These are phyloP conservation scores for Chamaecyparis obtusa DNA, from an alignment of 75 land plant species.

Conservation along the genomic window DNA sequence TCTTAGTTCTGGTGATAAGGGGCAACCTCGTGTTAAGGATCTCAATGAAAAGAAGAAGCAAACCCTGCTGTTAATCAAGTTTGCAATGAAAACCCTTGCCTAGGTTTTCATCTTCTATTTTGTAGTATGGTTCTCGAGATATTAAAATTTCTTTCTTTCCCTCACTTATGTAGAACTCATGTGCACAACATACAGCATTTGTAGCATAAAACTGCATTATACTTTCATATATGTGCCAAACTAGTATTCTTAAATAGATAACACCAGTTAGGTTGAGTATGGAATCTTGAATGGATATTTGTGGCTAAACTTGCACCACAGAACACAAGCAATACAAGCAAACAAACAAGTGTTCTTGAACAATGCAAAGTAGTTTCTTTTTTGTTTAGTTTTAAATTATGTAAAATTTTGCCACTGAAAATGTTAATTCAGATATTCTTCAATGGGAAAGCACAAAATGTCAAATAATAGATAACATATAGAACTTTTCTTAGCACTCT, in stretches of 20 bases:
- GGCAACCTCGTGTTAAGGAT: neutral
- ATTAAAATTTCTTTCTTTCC: neutral
- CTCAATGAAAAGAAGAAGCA: neutral
- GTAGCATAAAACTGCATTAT: neutral
- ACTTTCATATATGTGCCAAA: neutral
- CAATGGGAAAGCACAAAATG: neutral
- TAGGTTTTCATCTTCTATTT: neutral
- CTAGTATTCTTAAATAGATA: neutral
- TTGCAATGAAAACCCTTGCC: neutral
- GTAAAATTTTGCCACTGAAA: neutral
- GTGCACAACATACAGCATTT: too few species aligned
- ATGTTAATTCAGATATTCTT: neutral
- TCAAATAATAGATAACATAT: neutral
- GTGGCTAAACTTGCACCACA: neutral
- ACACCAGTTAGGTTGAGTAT: neutral
- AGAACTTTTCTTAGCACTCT: neutral
- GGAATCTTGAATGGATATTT: neutral
- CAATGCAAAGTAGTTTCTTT: neutral
- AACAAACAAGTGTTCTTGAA: neutral
- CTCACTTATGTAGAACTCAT: too few species aligned
- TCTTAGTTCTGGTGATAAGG: neutral
- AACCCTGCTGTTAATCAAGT: neutral
- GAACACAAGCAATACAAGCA: neutral
- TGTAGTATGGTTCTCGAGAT: neutral
- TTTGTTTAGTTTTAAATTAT: neutral